phyloP scores from a whole-genome alignment of 225 moss, liverwort and hornwort genomes.

The Ulota crispa region DNA sequence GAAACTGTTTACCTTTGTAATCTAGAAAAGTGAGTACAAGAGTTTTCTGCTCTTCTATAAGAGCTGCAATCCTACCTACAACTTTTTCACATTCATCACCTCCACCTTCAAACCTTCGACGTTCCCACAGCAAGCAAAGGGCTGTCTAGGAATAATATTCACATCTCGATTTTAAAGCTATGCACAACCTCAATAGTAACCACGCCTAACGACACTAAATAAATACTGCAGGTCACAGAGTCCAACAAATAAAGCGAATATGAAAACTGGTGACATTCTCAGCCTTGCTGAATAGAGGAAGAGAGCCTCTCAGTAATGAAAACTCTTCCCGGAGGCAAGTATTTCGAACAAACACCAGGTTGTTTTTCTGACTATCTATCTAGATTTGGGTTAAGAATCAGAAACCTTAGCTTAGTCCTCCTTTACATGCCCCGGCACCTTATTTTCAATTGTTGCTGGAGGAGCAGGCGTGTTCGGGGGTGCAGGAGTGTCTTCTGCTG shows the following conservation, averaged over 20 bases:
- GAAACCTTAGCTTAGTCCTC: slow-evolving; percentile 6
- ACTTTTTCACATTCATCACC: not conserved
- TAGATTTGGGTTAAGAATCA: not conserved
- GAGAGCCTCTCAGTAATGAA: not conserved
- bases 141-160: not conserved
- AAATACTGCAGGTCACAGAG: not conserved
- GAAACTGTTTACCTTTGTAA: not conserved
- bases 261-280: not conserved
- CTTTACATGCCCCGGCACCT: slow-evolving; percentile 16
- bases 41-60: not conserved
- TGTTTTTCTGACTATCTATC: not conserved
- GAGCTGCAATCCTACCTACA: not conserved
- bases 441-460: not conserved
- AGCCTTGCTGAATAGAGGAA: not conserved
- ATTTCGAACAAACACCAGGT: not conserved
- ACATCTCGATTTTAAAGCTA: not conserved
- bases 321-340: not conserved
- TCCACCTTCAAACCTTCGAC: not conserved
- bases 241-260: not conserved
- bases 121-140: not conserved
- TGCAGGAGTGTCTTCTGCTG: slow-evolving; percentile 20
- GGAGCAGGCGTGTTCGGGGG: not conserved
- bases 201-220: not conserved
- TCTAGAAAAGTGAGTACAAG: not conserved
- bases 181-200: not conserved